Evolutionary conservation across 495 filamentous ascomycete genomes (phyloP), one percentile per base, ranked within the genome.

Genomic region (Acidiella bohemica): DNA sequence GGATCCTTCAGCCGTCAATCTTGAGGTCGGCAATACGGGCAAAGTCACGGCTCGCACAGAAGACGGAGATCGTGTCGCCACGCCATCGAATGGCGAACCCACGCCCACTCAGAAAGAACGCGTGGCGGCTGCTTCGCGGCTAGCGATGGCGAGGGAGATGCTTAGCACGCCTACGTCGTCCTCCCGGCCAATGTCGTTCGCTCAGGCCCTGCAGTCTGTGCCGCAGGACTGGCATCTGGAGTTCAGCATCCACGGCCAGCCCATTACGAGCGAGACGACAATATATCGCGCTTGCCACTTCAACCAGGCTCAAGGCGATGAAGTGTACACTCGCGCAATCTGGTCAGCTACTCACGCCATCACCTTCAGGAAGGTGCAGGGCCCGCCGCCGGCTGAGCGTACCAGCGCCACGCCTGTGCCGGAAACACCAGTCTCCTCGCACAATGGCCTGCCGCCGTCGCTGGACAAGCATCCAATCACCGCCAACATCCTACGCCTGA

Each of bases 181-280:
- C 0, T 59, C 67, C 12, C 63, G 71, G 17, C 65, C 72, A 1
- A 65, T 73, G 59, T 88, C 85, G 0, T 94, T 93, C 54, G 80
- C 85, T 12, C 82, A 81, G 25, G 84, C 85, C 4, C 72, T 90
- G 49, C 78, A 83, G 50, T 53, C 75, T 20, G 57, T 72, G 4
- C 84, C 86, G n/a, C 80, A 86, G 44, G 90, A 96, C 54, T 99
- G 92, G 92, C 90, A 99, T 51, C 82, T 99, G 29, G 84, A 96
- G 53, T 99, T 99, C 59, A 92, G 75, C 48, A 76, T 95, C 40
- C 78, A 85, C 45, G 83, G 74, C 32, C 79, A 86, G 53, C 71
- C 80, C 0, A 78, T 95, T 49, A 67, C 81, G 0, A 87, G 83
- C 49, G 88, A 95, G 47, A 96, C 84, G 3, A 99, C 92, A 0